These are phyloP conservation scores for Hagleromyces aurorensis DNA, from an alignment of 805 yeast species.

Conservation along the genomic window DNA sequence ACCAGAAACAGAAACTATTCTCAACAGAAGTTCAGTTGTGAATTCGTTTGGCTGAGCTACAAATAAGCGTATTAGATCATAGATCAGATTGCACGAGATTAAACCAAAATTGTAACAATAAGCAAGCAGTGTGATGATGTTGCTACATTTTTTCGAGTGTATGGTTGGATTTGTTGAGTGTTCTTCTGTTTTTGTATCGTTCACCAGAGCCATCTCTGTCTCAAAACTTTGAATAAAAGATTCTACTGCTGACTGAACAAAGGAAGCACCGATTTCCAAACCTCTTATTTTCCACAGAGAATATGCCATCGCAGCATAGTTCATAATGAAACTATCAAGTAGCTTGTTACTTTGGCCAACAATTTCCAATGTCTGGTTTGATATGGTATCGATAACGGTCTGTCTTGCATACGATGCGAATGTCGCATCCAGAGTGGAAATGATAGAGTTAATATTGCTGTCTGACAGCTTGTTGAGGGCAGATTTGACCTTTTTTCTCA, in stretches of 20 bases:
- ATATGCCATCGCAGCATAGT: slow-evolving; percentile 70
- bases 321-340: slow-evolving; percentile 68
- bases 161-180: slow-evolving; percentile 9
- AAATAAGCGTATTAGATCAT: slow-evolving; percentile 59
- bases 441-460: slow-evolving; percentile 65
- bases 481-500: slow-evolving; percentile 67
- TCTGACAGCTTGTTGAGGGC: slow-evolving; percentile 85
- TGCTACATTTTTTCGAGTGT: slow-evolving; percentile 45
- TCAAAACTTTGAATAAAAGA: slow-evolving; percentile 42
- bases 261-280: slow-evolving; percentile 80
- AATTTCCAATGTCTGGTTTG: slow-evolving; percentile 56
- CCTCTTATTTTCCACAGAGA: slow-evolving; percentile 77
- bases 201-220: slow-evolving; percentile 7
- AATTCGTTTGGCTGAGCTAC: slow-evolving; percentile 52
- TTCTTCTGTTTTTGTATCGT: slow-evolving; percentile 1
- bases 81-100: slow-evolving; percentile 63
- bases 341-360: slow-evolving; percentile 56
- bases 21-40: slow-evolving; percentile 69
- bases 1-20: slow-evolving; percentile 70
- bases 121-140: slow-evolving; percentile 65
- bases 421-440: slow-evolving; percentile 56
- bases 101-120: slow-evolving; percentile 72
- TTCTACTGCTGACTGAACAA: slow-evolving; percentile 75
- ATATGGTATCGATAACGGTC: slow-evolving; percentile 62
- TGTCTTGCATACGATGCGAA: slow-evolving; percentile 69